A percentile compares a stretch with the other conserved stretches of the same genome.
phyloP scores from a whole-genome alignment of 768 basidiomycete species.

The Mycena alexandri region DNA sequence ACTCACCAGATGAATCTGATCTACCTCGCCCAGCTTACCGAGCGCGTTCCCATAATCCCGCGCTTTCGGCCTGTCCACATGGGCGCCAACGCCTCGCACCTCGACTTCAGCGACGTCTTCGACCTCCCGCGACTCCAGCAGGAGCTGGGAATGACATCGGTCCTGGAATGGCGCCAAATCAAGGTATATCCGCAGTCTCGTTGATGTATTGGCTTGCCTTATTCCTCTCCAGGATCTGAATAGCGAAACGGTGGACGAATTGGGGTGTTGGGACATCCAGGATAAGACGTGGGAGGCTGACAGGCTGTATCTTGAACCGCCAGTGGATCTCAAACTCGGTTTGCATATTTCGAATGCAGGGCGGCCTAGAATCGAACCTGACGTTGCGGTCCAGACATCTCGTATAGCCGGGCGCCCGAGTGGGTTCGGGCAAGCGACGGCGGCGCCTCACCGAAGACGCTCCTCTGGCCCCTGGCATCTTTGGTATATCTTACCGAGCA shows the following conservation, averaged over 20 bases:
- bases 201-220: too few relatives aligned
- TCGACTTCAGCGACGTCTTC: conserved; percentile 50
- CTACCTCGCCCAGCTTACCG: conserved; percentile 49
- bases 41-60: conserved; percentile 51
- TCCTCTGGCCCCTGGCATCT: not conserved
- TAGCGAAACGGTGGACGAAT: not conserved
- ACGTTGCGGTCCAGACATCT: not conserved
- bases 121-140: conserved; percentile 48
- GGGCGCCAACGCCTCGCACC: conserved; percentile 34
- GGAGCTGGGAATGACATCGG: conserved; percentile 42
- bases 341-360: not conserved
- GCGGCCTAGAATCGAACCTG: too few relatives aligned
- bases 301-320: too few relatives aligned
- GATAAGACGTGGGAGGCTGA: too few relatives aligned
- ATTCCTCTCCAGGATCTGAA: not conserved
- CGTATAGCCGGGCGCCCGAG: not conserved
- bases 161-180: conserved; percentile 54
- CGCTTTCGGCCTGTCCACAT: conserved; percentile 49
- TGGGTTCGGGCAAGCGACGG: not conserved
- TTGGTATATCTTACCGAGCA: conserved; percentile 23
- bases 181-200: conserved; percentile 40
- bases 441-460: too few relatives aligned
- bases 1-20: conserved; percentile 47
- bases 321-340: not conserved
- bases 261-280: too few relatives aligned